Evolutionary conservation across 352 stramenopile species (phyloP).

Genomic region (Phytophthora constricta): DNA sequence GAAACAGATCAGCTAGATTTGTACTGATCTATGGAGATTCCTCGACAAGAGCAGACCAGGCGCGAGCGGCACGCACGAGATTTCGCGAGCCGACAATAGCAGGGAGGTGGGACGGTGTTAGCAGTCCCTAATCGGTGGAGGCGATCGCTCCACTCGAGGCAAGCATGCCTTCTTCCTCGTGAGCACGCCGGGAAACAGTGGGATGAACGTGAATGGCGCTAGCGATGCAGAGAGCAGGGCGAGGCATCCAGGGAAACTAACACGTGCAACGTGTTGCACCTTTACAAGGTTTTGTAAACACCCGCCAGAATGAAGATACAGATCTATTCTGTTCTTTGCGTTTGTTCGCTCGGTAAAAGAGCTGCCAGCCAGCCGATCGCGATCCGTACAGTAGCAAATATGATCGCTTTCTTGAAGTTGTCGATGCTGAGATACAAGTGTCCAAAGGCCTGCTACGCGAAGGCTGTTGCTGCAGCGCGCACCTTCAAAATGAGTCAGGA

Average conservation of each 20-base stretch:
- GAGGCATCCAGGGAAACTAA: too few species aligned
- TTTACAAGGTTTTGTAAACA: constrained; percentile 32
- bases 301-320: constrained; percentile 9
- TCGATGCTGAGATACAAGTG: too few species aligned
- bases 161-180: not conserved
- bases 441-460: too few species aligned
- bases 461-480: not conserved
- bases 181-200: constrained; percentile 20
- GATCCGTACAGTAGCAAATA: too few species aligned
- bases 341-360: too few species aligned
- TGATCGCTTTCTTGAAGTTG: too few species aligned
- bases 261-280: constrained; percentile 9
- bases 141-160: not conserved
- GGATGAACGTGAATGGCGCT: constrained; percentile 40
- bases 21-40: too few species aligned
- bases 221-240: constrained; percentile 6
- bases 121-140: constrained; percentile 14
- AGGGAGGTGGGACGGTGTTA: too few species aligned
- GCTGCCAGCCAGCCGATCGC: too few species aligned
- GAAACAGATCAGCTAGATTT: too few species aligned
- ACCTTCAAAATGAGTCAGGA: constrained; percentile 23
- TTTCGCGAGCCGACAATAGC: too few species aligned
- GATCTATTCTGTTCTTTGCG: too few species aligned
- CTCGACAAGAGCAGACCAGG: not conserved
- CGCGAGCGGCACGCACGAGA: not conserved